Evolutionary conservation across 495 filamentous ascomycete genomes (phyloP).

Genomic region (Margaritispora aquatica): DNA sequence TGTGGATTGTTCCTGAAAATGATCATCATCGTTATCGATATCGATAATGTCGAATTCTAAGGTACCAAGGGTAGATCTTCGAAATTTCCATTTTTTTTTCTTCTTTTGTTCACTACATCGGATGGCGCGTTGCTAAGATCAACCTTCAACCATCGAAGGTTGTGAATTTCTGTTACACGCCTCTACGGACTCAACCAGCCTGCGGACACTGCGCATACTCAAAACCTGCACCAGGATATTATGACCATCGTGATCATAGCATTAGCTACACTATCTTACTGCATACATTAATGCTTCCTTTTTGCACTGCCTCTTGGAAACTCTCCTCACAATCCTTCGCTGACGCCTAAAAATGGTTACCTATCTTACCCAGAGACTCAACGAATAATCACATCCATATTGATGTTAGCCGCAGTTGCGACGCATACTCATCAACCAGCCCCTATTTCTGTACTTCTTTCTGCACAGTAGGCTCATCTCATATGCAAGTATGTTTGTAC

Average conservation of each 20-base stretch:
- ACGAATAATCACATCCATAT: too few species aligned
- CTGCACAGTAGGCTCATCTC: not conserved
- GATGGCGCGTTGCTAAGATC: too few species aligned
- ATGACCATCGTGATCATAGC: not conserved
- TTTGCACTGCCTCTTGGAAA: not conserved
- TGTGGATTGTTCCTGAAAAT: not conserved
- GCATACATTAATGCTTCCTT: not conserved
- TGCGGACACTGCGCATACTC: too few species aligned
- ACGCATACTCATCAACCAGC: not conserved
- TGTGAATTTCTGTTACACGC: too few species aligned
- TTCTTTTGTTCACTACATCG: too few species aligned
- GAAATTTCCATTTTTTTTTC: too few species aligned
- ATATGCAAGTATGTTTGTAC: not conserved
- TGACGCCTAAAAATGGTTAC: not conserved
- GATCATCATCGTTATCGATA: not conserved
- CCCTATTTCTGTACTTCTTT: too few species aligned
- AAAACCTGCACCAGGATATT: not conserved
- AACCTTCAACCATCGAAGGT: too few species aligned
- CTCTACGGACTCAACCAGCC: too few species aligned
- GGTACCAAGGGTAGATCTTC: too few species aligned
- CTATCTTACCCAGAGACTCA: not conserved
- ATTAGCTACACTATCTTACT: not conserved
- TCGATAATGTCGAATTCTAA: too few species aligned
- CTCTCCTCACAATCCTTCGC: not conserved
- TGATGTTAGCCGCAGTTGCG: not conserved